Evolutionary conservation across 2,329 filamentous ascomycete species (phyloP), one percentile per base, ranked within the genome.

Genomic region (Thelonectria blattea): DNA sequence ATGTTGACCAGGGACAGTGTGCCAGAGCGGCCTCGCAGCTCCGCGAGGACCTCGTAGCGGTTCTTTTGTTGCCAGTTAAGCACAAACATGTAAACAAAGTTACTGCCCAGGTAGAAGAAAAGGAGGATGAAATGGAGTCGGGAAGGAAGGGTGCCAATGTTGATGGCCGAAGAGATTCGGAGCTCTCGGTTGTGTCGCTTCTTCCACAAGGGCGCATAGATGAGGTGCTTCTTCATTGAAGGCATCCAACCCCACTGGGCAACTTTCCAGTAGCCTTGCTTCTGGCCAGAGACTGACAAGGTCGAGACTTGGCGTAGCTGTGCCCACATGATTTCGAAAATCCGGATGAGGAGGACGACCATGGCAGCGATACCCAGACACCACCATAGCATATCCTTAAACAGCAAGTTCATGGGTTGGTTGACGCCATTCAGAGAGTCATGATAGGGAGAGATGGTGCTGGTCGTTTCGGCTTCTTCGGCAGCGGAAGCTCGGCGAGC

Each of bases 1-100:
- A 98, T 91, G 79, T 97, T 99, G 70, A 96, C 85, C 11, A 93
- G 83, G 5, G 93, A 88, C 65, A 99, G 83, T 9, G 89, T 90
- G 56, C 95, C 95, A 7, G 91, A 91, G 59, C 95, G 88, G 39
- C 93, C 93, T 69, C 95, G 89, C 45, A 97, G 82, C 73, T 96
- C 91, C 22, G 93, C 93, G 47, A 91, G 81, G 27, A 96, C 81
- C 3, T 88, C 83, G 71, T 81, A 89, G 56, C 77, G 79, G 72
- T 89, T 87, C 48, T 78, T 70, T 56, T 82, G 78, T n/a, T 67
- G 66, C 81, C 86, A 90, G 75, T 89, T 79, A 52, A 91, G 79
- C 49, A 83, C 74, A 61, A 88, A 81, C 79, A 88, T 85, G 78
- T 89, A 90, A 64, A 79, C 77, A 27, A 87, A 37, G 71, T 90